A percentile compares a stretch with the other conserved stretches of the same genome.
These are phyloP conservation scores for Globisporangium rhizosaccharum DNA, from an alignment of 352 stramenopile genomes.

Conservation along the genomic window DNA sequence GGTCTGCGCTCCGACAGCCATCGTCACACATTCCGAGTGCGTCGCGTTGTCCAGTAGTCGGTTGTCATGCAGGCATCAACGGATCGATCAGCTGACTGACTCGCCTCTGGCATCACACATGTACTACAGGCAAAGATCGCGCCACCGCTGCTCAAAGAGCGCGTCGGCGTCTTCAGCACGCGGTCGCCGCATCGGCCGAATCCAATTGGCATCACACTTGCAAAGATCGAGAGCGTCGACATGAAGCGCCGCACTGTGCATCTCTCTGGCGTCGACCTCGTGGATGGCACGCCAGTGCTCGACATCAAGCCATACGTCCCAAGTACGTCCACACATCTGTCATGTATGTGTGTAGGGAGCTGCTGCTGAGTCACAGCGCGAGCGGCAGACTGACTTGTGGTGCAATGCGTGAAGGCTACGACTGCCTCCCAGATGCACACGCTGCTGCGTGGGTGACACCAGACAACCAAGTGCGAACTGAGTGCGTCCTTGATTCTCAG, in stretches of 20 bases:
- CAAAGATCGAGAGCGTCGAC: slow-evolving; percentile 84
- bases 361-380: neutral
- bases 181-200: slow-evolving; percentile 96
- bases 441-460: slow-evolving; percentile 38
- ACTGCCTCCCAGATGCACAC: slow-evolving; percentile 40
- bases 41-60: slow-evolving; percentile 7
- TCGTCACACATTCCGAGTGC: slow-evolving; percentile 57
- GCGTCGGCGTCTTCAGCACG: slow-evolving; percentile 94
- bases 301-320: slow-evolving; percentile 98
- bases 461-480: slow-evolving; percentile 23
- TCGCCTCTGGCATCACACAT: neutral
- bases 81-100: neutral
- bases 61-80: neutral
- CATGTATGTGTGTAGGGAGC: neutral
- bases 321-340: slow-evolving; percentile 20
- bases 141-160: slow-evolving; percentile 61
- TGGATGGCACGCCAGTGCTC: slow-evolving; percentile 95
- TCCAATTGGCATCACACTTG: slow-evolving; percentile 90
- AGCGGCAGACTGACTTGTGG: neutral
- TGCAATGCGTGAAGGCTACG: slow-evolving; percentile 24
- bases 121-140: slow-evolving; percentile 57
- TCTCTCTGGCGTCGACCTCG: slow-evolving; percentile 88
- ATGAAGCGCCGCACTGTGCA: slow-evolving; percentile 48
- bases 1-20: slow-evolving; percentile 67
- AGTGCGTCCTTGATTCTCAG: slow-evolving; percentile 21